phyloP scores from a whole-genome alignment of 495 filamentous ascomycete genomes.

The Paragyromitra xinjiangensis region DNA sequence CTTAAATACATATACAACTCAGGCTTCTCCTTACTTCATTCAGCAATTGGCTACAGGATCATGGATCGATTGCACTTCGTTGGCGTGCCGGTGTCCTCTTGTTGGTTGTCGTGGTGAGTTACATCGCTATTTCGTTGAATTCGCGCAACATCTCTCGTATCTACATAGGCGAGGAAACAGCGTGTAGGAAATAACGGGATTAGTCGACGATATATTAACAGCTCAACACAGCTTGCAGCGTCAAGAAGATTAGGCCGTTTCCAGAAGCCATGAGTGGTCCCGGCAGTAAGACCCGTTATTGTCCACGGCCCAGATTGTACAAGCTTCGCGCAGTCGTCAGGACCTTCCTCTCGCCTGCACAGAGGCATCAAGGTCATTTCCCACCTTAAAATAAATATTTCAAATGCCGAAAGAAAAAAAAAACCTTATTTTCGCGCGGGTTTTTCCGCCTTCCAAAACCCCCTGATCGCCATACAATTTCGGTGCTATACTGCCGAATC shows the following conservation, averaged over 20 bases:
- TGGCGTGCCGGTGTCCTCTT: slow-evolving; percentile 11
- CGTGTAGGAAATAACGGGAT: slow-evolving; percentile 20
- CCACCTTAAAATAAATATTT: background rate
- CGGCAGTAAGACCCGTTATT: background rate
- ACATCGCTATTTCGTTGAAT: slow-evolving; percentile 1
- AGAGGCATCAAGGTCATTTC: background rate
- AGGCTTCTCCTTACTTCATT: background rate
- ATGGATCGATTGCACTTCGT: background rate
- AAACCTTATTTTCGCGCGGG: background rate
- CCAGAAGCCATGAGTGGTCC: background rate
- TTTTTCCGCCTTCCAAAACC: background rate
- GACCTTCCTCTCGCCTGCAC: background rate
- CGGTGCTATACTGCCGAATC: background rate
- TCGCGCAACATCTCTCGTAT: slow-evolving; percentile 11
- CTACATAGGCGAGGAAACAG: slow-evolving; percentile 4
- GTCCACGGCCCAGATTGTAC: background rate
- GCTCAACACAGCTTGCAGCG: slow-evolving; percentile 8
- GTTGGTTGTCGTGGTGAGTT: slow-evolving; percentile 2
- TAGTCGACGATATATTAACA: slow-evolving; percentile 29
- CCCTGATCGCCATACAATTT: background rate
- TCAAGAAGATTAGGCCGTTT: slow-evolving; percentile 9
- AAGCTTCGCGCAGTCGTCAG: background rate
- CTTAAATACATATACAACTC: slow-evolving; percentile 27
- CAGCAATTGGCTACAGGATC: background rate
- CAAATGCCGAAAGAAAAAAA: slow-evolving; percentile 13